These are phyloP conservation scores for Tetratostichococcus sp. DNA, from an alignment of 139 green algal species.

Conservation along the genomic window DNA sequence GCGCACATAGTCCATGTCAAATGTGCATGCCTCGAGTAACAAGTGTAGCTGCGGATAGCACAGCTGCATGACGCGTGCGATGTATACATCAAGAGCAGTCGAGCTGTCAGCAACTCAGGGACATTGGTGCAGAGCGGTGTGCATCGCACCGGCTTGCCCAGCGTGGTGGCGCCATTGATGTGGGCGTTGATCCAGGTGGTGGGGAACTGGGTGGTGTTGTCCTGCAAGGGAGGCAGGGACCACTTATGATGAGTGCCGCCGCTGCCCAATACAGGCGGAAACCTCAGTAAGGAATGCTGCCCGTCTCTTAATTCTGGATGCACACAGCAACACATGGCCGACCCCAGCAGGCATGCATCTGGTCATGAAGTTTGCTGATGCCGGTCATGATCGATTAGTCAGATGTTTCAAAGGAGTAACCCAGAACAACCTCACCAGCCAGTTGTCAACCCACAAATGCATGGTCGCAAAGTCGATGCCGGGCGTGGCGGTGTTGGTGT, in stretches of 20 bases:
- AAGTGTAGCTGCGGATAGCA: neutral
- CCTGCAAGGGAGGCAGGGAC: neutral
- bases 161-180: constrained; percentile 9
- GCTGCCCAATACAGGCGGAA: too few relatives aligned
- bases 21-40: neutral
- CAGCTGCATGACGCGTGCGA: neutral
- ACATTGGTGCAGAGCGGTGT: too few relatives aligned
- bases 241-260: too few relatives aligned
- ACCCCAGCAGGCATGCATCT: too few relatives aligned
- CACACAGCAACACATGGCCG: too few relatives aligned
- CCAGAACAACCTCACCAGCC: constrained; percentile 40
- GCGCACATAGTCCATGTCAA: neutral
- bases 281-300: too few relatives aligned
- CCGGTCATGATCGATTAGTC: too few relatives aligned
- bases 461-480: constrained; percentile 52
- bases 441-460: constrained; percentile 57
- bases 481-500: constrained; percentile 26
- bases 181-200: constrained; percentile 39
- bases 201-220: constrained; percentile 20
- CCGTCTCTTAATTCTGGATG: too few relatives aligned
- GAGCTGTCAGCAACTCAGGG: too few relatives aligned
- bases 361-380: too few relatives aligned
- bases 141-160: constrained; percentile 25
- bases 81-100: neutral
- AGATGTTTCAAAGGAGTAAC: neutral